Conservation (phyloP, 2,329 filamentous ascomycete genomes). For the Exophiala sideris region DNA sequence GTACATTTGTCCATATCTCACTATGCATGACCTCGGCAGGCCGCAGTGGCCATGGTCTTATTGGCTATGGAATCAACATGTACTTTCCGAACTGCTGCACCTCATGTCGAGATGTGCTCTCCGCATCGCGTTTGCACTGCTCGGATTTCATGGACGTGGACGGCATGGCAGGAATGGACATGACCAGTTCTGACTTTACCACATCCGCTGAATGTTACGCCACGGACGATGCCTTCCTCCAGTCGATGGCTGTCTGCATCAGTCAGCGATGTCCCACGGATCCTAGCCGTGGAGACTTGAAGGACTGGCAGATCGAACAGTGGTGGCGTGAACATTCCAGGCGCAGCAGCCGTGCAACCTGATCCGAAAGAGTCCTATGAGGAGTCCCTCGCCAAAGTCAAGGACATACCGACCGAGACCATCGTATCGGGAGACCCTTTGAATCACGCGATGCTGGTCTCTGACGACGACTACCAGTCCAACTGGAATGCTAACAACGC, state of each 20-base stretch:
- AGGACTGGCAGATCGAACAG: conserved; percentile 3
- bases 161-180: conserved; percentile 21
- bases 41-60: conserved; percentile 26
- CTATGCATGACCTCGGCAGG: not conserved
- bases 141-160: conserved; percentile 27
- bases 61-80: conserved; percentile 33
- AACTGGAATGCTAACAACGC: conserved; percentile 2
- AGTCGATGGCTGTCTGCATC: conserved; percentile 33
- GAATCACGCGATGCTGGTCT: not conserved
- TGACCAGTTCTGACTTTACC: conserved; percentile 18
- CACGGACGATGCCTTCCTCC: conserved; percentile 28
- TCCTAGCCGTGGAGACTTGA: conserved; percentile 17
- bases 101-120: conserved; percentile 31
- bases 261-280: conserved; percentile 27
- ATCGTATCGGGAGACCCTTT: not conserved
- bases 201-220: conserved; percentile 32
- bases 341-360: not conserved
- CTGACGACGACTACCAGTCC: not conserved
- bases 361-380: conserved; percentile 5
- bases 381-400: conserved; percentile 2
- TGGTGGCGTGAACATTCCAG: conserved; percentile 23
- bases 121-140: conserved; percentile 31
- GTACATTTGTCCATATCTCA: not conserved
- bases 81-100: conserved; percentile 31
- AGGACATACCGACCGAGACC: not conserved